phyloP scores from a whole-genome alignment of 2,329 filamentous ascomycete species.

The Coniochaeta sp. region DNA sequence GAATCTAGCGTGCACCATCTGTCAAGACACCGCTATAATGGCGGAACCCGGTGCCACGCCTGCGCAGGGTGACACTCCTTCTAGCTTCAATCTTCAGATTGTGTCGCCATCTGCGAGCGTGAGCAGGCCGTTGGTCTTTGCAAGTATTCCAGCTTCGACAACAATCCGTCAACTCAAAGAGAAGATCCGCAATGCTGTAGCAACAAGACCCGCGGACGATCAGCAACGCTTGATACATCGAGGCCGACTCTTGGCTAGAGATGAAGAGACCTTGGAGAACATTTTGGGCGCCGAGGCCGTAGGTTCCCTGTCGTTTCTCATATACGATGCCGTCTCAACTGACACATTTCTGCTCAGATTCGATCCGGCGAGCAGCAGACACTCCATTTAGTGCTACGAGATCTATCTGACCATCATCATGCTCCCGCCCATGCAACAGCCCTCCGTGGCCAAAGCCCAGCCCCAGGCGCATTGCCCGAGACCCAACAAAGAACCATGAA shows the following conservation, averaged over 20 bases:
- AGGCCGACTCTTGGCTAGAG: slow-evolving; percentile 46
- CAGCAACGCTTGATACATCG: slow-evolving; percentile 54
- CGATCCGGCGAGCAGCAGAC: slow-evolving; percentile 38
- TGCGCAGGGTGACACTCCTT: slow-evolving; percentile 14
- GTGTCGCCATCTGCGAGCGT: slow-evolving; percentile 51
- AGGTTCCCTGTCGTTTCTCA: slow-evolving; percentile 15
- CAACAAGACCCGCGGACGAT: slow-evolving; percentile 41
- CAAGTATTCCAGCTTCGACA: slow-evolving; percentile 37
- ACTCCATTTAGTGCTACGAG: slow-evolving; percentile 45
- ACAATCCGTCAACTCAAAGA: slow-evolving; percentile 49
- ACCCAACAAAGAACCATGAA: background rate
- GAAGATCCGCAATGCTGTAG: slow-evolving; percentile 44
- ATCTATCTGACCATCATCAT: slow-evolving; percentile 18
- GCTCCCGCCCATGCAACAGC: slow-evolving; percentile 14
- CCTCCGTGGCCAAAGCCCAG: slow-evolving; percentile 14
- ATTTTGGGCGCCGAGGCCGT: slow-evolving; percentile 50
- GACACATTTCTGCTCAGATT: slow-evolving; percentile 24
- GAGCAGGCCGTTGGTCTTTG: slow-evolving; percentile 40
- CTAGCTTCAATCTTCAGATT: slow-evolving; percentile 47
- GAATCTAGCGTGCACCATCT: background rate
- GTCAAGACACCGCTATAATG: slow-evolving; percentile 21
- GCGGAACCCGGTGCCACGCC: slow-evolving; percentile 23
- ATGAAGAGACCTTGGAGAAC: slow-evolving; percentile 47
- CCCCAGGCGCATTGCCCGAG: slow-evolving; percentile 14
- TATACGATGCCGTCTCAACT: background rate